Percentiles rank a stretch among this genome's conserved stretches.
phyloP scores from a whole-genome alignment of 352 stramenopile species.

The Globisporangium paddicum region DNA sequence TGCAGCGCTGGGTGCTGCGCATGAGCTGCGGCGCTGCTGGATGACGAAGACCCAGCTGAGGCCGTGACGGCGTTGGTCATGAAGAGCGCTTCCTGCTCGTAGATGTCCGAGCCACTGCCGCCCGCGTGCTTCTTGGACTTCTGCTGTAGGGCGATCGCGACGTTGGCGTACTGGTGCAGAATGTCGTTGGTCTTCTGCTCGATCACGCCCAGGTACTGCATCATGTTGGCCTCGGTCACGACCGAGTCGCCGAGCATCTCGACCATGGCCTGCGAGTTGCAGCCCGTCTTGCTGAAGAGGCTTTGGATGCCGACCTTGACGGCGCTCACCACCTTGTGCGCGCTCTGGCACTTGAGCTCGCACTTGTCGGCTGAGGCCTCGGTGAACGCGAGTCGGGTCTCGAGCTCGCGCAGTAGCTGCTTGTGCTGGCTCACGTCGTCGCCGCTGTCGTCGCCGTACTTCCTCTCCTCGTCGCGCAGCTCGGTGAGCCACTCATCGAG shows the following conservation, averaged over 20 bases:
- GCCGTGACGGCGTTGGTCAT: conserved; percentile 14
- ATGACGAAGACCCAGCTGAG: background rate
- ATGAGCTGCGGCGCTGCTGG: background rate
- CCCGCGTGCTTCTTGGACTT: conserved; percentile 16
- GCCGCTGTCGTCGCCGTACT: conserved; percentile 79
- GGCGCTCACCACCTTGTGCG: conserved; percentile 85
- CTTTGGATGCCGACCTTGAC: conserved; percentile 83
- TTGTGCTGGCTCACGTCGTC: conserved; percentile 89
- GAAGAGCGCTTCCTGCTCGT: conserved; percentile 42
- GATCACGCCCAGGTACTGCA: conserved; percentile 93
- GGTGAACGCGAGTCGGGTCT: conserved; percentile 67
- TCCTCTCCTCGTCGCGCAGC: conserved; percentile 78
- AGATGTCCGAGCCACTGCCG: conserved; percentile 18
- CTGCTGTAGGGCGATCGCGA: conserved; percentile 38
- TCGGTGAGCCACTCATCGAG: conserved; percentile 79
- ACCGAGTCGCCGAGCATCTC: conserved; percentile 84
- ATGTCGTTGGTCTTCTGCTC: conserved; percentile 94
- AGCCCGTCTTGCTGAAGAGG: conserved; percentile 80
- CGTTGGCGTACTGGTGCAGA: conserved; percentile 80
- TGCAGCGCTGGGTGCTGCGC: conserved; percentile 32
- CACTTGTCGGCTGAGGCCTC: conserved; percentile 88
- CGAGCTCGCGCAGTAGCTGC: conserved; percentile 85
- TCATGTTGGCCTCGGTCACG: conserved; percentile 94
- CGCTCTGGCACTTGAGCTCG: conserved; percentile 86
- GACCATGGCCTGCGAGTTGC: conserved; percentile 72